Base-by-base conservation (phyloP, 2,329 filamentous ascomycete species). In the Intubia oerlemansii region DNA sequence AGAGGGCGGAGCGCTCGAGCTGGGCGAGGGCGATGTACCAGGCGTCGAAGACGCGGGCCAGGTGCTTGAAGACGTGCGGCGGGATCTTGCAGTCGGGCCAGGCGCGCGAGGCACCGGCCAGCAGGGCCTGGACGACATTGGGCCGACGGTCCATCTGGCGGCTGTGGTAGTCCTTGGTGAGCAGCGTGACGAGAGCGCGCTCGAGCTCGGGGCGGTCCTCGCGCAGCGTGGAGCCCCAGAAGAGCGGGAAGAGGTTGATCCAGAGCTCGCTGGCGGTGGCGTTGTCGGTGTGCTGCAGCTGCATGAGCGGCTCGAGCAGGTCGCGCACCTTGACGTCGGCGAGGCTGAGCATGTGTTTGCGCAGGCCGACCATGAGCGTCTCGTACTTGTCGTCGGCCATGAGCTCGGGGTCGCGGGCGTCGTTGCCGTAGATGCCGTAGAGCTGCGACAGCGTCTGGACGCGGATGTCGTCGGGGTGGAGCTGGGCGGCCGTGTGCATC, bases 11-110 rank as follows among this genome's bases (percentile, higher is more conserved):
- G 33, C 91, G 81, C 48, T 99, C 88, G 36, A 98, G 68, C 42
- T 88, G 84, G 10, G 76, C 72, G 14, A 91, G 64, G 10, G 80
- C 80, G n/a, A 81, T 84, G 46, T 98, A 98, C 90, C 88, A 98
- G 1, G 76, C 79, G 49, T 93, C 84, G 45, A 91, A 98, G 0
- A 81, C 92, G 47, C 79, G 80, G 13, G 82, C 85, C 32, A 90
- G 66, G 41, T 84, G 95, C 46, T 98, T 98, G 54, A 98, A 70
- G 21, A 95, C 81, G 44, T 98, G 88, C 0, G 88, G 81, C 6
- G 88, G 88, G 28, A 98, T 71, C 51, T 88, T 91, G 52, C 88
- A 90, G 14, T 79, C 66, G 0, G 88, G 85, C 53, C 66, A 78
- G 2, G 84, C 73, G 42, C 75, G 77, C 10, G 84, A 79, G 20